These are phyloP conservation scores for Lachnellula occidentalis DNA, from an alignment of 2,329 filamentous ascomycete genomes.

Conservation along the genomic window DNA sequence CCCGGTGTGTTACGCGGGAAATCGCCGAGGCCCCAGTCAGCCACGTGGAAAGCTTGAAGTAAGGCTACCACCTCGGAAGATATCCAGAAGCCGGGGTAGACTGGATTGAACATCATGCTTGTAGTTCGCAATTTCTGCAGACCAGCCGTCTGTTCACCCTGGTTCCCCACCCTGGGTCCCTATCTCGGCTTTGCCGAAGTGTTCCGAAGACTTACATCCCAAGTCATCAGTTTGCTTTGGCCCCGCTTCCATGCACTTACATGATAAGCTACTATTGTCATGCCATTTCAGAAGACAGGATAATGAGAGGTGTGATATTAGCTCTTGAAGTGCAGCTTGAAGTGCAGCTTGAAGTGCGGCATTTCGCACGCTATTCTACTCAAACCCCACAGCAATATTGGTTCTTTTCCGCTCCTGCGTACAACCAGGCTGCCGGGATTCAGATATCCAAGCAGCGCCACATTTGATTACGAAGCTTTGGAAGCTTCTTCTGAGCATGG, in stretches of 20 bases:
- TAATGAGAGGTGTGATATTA: background rate
- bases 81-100: background rate
- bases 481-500: background rate
- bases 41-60: background rate
- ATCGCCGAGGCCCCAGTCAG: too few relatives aligned
- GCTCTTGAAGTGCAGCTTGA: too few relatives aligned
- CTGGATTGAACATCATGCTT: background rate
- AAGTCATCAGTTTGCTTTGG: background rate
- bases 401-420: too few relatives aligned
- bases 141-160: background rate
- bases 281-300: background rate
- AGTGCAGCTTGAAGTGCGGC: too few relatives aligned
- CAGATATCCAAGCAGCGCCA: background rate
- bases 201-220: background rate
- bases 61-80: background rate
- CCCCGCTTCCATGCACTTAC: background rate
- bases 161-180: background rate
- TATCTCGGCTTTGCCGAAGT: background rate
- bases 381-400: too few relatives aligned
- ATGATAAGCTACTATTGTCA: background rate
- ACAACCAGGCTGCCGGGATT: too few relatives aligned
- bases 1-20: too few relatives aligned
- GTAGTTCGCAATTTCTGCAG: background rate
- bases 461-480: background rate
- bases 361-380: too few relatives aligned